phyloP scores from a whole-genome alignment of 2,329 filamentous ascomycete species.

The Geosmithia flava region DNA sequence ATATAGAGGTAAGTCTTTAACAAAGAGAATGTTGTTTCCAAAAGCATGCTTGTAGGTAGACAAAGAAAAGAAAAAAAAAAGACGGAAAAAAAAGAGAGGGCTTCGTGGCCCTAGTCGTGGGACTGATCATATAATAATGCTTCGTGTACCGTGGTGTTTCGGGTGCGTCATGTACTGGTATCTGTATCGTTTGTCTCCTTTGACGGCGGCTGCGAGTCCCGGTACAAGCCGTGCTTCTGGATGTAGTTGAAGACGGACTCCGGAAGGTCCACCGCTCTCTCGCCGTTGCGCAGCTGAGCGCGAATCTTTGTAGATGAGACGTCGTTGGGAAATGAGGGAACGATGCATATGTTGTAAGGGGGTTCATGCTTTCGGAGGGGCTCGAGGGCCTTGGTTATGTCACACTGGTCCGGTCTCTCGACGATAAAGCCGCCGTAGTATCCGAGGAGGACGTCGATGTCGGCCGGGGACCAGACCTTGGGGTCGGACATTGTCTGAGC shows the following conservation, averaged over 20 bases:
- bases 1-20: no score
- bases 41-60: no score
- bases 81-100: neutral
- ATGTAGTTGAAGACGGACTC: constrained; percentile 61
- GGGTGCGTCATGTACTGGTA: neutral
- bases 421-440: constrained; percentile 70
- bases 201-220: constrained; percentile 6
- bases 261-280: constrained; percentile 64
- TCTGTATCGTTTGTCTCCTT: neutral
- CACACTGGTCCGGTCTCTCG: constrained; percentile 63
- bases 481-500: constrained; percentile 57
- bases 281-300: constrained; percentile 60
- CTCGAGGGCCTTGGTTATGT: constrained; percentile 70
- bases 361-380: constrained; percentile 51
- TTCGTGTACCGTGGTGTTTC: neutral
- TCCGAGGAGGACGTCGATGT: constrained; percentile 74
- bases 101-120: neutral
- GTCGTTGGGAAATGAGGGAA: constrained; percentile 76
- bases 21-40: no score
- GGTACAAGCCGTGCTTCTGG: constrained; percentile 48
- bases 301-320: constrained; percentile 69
- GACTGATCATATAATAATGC: neutral
- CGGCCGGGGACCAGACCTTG: constrained; percentile 66
- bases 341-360: constrained; percentile 71
- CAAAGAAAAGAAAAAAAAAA: no score